phyloP scores from a whole-genome alignment of 1,139 yeast species.

The Hyphopichia khmerensis region DNA sequence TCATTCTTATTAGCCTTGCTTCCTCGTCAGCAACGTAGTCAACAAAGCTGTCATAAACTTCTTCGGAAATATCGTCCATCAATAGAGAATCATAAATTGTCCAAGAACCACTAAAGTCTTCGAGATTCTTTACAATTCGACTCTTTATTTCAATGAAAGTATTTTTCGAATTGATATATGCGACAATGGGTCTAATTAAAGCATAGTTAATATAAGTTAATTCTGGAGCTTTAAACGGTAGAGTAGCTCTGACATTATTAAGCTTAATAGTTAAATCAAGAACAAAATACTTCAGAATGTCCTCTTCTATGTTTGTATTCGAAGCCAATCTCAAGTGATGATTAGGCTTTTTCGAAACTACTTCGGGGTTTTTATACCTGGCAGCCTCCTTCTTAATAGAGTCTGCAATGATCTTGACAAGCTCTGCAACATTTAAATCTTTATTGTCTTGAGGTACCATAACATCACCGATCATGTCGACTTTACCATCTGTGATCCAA shows the following conservation, averaged over 20 bases:
- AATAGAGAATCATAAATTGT: slow-evolving; percentile 86
- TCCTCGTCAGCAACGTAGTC: slow-evolving; percentile 87
- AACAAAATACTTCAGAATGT: slow-evolving; percentile 58
- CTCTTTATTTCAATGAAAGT: slow-evolving; percentile 88
- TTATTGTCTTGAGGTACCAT: slow-evolving; percentile 69
- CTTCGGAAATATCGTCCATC: slow-evolving; percentile 89
- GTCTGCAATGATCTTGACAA: slow-evolving; percentile 39
- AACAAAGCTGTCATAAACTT: slow-evolving; percentile 88
- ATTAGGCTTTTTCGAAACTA: slow-evolving; percentile 19
- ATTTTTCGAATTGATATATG: slow-evolving; percentile 85
- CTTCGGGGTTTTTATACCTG: slow-evolving; percentile 37
- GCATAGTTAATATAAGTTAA: slow-evolving; percentile 89
- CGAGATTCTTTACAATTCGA: slow-evolving; percentile 72
- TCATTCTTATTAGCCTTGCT: slow-evolving; percentile 66
- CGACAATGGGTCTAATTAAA: slow-evolving; percentile 89
- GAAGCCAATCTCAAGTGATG: slow-evolving; percentile 28
- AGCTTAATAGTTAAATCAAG: slow-evolving; percentile 76
- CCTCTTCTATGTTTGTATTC: slow-evolving; percentile 20
- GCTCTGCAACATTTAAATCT: slow-evolving; percentile 39
- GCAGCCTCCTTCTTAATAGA: slow-evolving; percentile 42
- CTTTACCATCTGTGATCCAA: slow-evolving; percentile 90
- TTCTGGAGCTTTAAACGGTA: slow-evolving; percentile 83
- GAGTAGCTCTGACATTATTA: slow-evolving; percentile 82
- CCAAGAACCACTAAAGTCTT: slow-evolving; percentile 95
- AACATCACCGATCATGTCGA: slow-evolving; percentile 89